Conservation (phyloP, 208 protist species). For the Trichomonas vaginalis region DNA sequence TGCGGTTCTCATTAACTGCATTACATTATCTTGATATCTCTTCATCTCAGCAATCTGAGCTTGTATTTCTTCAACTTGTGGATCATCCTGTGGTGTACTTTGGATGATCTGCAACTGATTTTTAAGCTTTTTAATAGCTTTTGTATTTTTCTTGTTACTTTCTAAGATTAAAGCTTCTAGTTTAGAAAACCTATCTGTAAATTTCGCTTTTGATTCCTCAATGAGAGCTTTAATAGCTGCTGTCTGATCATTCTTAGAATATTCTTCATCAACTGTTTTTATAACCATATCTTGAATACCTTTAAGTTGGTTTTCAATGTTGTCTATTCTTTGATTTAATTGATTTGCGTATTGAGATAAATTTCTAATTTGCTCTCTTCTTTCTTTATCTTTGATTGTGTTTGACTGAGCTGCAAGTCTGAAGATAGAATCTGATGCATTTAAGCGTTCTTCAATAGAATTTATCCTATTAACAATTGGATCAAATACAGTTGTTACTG, state of each 20-base stretch:
- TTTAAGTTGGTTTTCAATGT: not conserved
- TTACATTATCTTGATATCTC: not conserved
- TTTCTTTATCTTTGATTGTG: not conserved
- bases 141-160: not conserved
- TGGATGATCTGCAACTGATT: not conserved
- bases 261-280: not conserved
- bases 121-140: not conserved
- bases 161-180: not conserved
- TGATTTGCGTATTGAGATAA: not conserved
- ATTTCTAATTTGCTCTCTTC: not conserved
- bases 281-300: not conserved
- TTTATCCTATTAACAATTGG: not conserved
- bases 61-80: not conserved
- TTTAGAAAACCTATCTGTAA: not conserved
- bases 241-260: not conserved
- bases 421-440: slow-evolving; percentile 3
- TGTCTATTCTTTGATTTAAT: not conserved
- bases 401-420: not conserved
- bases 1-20: not conserved
- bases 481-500: not conserved
- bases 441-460: not conserved
- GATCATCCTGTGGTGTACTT: not conserved
- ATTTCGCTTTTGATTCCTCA: not conserved
- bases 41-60: slow-evolving; percentile 1
- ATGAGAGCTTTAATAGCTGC: not conserved